Conservation (phyloP, 1,139 yeast genomes). For the Kurtzmaniella natalensis region DNA sequence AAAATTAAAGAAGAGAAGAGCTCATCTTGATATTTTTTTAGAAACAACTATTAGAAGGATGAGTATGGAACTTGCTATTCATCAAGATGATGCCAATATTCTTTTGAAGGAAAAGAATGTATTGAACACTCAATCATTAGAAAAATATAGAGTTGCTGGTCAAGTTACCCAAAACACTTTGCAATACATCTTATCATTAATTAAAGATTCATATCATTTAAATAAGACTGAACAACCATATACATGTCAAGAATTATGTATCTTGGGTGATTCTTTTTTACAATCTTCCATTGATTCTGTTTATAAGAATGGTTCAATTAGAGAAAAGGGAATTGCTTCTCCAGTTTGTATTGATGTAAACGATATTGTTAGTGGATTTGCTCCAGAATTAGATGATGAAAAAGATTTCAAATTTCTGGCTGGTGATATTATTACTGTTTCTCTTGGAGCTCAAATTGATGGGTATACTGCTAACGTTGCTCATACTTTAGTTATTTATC, state of each 20-base stretch:
- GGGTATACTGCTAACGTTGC: slow-evolving; percentile 87
- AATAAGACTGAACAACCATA: slow-evolving; percentile 41
- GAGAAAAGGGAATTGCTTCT: slow-evolving; percentile 82
- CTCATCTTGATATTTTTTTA: slow-evolving; percentile 3
- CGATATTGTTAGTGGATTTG: slow-evolving; percentile 70
- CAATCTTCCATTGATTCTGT: slow-evolving; percentile 49
- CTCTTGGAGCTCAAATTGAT: slow-evolving; percentile 87
- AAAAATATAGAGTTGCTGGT: slow-evolving; percentile 86
- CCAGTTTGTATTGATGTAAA: slow-evolving; percentile 90
- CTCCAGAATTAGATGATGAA: slow-evolving; percentile 80
- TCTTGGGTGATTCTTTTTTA: slow-evolving; percentile 74
- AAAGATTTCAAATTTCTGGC: slow-evolving; percentile 49
- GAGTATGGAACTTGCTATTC: slow-evolving; percentile 59
- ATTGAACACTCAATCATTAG: slow-evolving; percentile 57
- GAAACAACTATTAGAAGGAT: too few relatives aligned
- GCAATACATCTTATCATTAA: slow-evolving; percentile 58
- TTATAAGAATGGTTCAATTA: slow-evolving; percentile 45
- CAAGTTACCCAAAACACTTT: slow-evolving; percentile 87
- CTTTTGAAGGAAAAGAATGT: slow-evolving; percentile 72
- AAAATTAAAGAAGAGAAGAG: background rate
- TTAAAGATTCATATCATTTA: slow-evolving; percentile 67
- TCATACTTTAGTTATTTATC: slow-evolving; percentile 82
- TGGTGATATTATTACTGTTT: slow-evolving; percentile 83
- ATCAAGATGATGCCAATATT: slow-evolving; percentile 67
- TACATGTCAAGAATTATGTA: slow-evolving; percentile 72